Base-by-base conservation (phyloP, 768 basidiomycete species). In the Asterophora lycoperdoides region DNA sequence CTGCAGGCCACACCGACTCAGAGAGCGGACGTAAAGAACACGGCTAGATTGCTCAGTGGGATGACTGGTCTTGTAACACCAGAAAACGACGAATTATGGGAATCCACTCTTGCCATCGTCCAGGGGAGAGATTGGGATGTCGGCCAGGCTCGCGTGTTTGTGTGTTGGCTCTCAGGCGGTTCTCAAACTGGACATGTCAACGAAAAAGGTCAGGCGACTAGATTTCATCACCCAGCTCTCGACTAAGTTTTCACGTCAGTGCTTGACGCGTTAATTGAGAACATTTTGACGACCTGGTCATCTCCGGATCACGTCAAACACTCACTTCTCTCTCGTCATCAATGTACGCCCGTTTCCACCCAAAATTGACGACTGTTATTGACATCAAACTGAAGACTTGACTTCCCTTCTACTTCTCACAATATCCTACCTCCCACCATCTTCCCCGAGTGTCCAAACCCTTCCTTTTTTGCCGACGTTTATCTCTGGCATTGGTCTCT, bases 271-370 rank as follows among this genome's bases (percentile, higher is more conserved):
- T 68, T 86, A 29, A 64, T 86, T 18, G 64, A 72, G 33, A 69
- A 64, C 40, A 64, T 79, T 1, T 60, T 89, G 6, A 78, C 81
- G 5, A 61, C 75, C 0, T 98, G 95, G 95, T 74, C 85, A 4
- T 77, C 83, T 18, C 65, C 81, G 1, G 86, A 86, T 39, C 86
- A 93, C 58, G 75, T 96, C 59, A 87, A 82, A 53, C 86, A 87
- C 63, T 90, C 91, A 0, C 67, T 89, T 18, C 71, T 92, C 6
- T 77, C 80, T 17, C 75, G 77, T 15, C 92, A 95, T 66, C 81
- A 70, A 45, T 90, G 91, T 92, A 66, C 53, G 86, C 19, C 14
- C 13, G 19, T n/a, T 46, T 23, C 14, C n/a, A 30, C 32, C n/a
- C 8, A 38, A n/a, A 20, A 15, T 38, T 36, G 13, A 13, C 13